Conservation (phyloP, 257 asterid species). For the Catharanthus roseus region DNA sequence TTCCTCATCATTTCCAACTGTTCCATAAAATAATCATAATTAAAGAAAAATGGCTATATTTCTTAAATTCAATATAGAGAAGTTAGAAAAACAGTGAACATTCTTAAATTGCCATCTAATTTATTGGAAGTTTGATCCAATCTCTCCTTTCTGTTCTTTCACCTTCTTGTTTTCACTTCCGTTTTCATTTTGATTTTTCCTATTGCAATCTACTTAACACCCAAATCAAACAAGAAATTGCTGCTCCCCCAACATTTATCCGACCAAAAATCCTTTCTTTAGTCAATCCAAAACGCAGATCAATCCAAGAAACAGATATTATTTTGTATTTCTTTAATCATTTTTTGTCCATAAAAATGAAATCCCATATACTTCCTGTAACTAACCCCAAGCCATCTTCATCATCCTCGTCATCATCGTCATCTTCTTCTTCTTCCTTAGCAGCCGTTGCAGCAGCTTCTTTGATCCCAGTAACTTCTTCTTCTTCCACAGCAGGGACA, state of each 20-base stretch:
- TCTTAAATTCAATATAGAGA: too few relatives aligned
- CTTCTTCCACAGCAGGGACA: constrained; percentile 25
- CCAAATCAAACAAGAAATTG: constrained; percentile 10
- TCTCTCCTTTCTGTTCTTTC: not conserved
- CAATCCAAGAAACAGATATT: not conserved
- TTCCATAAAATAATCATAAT: too few relatives aligned
- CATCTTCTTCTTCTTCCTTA: constrained; percentile 33
- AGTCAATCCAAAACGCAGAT: constrained; percentile 2
- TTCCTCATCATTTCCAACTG: too few relatives aligned
- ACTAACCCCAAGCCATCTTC: constrained; percentile 31
- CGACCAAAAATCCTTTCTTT: not conserved
- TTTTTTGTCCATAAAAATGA: constrained; percentile 26
- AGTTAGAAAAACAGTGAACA: too few relatives aligned
- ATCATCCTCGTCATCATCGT: constrained; percentile 8
- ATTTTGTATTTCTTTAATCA: not conserved
- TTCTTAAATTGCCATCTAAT: not conserved
- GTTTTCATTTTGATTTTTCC: not conserved
- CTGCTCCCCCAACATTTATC: not conserved
- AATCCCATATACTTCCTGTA: constrained; percentile 44
- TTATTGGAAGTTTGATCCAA: not conserved
- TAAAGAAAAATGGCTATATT: too few relatives aligned
- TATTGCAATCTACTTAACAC: not conserved
- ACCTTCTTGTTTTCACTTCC: not conserved
- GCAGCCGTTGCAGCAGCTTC: constrained; percentile 12
- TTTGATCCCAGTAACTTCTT: constrained; percentile 2